Conservation (phyloP, 805 yeast species). For the Ogataea pilisensis region DNA sequence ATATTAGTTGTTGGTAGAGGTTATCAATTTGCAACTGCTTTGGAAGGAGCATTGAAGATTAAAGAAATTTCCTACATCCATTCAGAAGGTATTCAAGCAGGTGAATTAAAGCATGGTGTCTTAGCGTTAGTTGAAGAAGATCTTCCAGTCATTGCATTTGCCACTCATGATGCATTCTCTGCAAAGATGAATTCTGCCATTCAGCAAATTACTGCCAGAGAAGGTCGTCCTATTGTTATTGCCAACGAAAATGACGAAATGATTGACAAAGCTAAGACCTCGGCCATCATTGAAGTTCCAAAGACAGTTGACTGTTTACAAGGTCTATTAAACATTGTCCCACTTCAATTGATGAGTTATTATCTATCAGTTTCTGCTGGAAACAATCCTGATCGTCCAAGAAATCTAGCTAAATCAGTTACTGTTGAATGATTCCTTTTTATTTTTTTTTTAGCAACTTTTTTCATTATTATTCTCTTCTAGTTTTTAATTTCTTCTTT, state of each 20-base stretch:
- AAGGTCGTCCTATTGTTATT: slow-evolving; percentile 92
- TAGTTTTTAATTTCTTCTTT: slow-evolving; percentile 1
- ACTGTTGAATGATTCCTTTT: slow-evolving; percentile 73
- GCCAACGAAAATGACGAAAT: slow-evolving; percentile 78
- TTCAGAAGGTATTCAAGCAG: slow-evolving; percentile 98
- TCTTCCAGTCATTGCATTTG: slow-evolving; percentile 92
- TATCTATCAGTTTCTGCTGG: slow-evolving; percentile 96
- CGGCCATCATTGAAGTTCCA: slow-evolving; percentile 85
- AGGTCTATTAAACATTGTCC: slow-evolving; percentile 91
- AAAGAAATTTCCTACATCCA: slow-evolving; percentile 99
- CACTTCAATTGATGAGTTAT: slow-evolving; percentile 92
- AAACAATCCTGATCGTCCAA: slow-evolving; percentile 96
- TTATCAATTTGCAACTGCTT: slow-evolving; percentile 92
- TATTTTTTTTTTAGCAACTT: not conserved
- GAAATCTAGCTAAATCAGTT: slow-evolving; percentile 97
- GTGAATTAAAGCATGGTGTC: slow-evolving; percentile 98
- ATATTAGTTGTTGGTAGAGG: slow-evolving; percentile 94
- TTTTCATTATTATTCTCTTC: not conserved
- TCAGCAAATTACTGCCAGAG: slow-evolving; percentile 95
- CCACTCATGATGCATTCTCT: slow-evolving; percentile 93
- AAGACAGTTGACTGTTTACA: slow-evolving; percentile 95
- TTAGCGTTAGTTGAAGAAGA: slow-evolving; percentile 93
- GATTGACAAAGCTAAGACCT: slow-evolving; percentile 49
- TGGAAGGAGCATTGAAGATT: slow-evolving; percentile 97
- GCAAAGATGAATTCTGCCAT: slow-evolving; percentile 95